A percentile compares a stretch with the other conserved stretches of the same genome.
These are phyloP conservation scores for Carpinus fangiana DNA, from an alignment of 306 rosid genomes.

Conservation along the genomic window DNA sequence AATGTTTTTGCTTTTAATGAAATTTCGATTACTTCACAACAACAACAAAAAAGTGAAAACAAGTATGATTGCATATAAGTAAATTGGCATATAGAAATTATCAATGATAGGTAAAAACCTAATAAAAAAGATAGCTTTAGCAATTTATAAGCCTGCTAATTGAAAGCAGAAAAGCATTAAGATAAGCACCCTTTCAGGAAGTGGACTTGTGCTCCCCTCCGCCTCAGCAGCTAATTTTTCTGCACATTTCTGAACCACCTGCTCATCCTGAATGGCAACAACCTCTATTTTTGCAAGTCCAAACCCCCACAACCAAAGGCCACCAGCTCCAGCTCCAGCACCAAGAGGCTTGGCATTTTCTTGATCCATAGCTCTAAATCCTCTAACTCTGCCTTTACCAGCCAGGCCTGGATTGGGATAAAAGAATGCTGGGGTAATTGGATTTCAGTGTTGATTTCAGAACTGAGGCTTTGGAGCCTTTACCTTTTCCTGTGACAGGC, in stretches of 20 bases:
- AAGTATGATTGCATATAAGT: not conserved
- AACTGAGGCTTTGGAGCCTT: not conserved
- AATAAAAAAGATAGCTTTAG: not conserved
- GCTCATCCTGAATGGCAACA: constrained; percentile 32
- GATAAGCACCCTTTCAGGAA: constrained; percentile 77
- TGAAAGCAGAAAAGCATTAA: constrained; percentile 1
- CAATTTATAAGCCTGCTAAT: not conserved
- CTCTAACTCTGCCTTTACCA: constrained; percentile 84
- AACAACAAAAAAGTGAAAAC: not conserved
- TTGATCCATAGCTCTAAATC: constrained; percentile 44
- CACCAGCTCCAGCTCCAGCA: constrained; percentile 43
- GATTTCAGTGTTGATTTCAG: not conserved
- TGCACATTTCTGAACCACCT: constrained; percentile 47
- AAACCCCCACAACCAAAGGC: constrained; percentile 33
- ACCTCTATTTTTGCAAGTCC: constrained; percentile 27
- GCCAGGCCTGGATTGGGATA: constrained; percentile 58
- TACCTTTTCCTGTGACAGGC: constrained; percentile 38
- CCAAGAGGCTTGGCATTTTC: constrained; percentile 51
- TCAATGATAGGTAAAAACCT: not conserved
- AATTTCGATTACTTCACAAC: too few species aligned
- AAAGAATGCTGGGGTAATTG: constrained; percentile 7
- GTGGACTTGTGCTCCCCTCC: constrained; percentile 68
- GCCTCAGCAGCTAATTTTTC: constrained; percentile 74
- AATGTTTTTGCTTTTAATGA: too few species aligned
- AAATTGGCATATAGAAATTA: too few species aligned